Conservation (phyloP, 495 filamentous ascomycete genomes). For the Annulohypoxylon bovei region DNA sequence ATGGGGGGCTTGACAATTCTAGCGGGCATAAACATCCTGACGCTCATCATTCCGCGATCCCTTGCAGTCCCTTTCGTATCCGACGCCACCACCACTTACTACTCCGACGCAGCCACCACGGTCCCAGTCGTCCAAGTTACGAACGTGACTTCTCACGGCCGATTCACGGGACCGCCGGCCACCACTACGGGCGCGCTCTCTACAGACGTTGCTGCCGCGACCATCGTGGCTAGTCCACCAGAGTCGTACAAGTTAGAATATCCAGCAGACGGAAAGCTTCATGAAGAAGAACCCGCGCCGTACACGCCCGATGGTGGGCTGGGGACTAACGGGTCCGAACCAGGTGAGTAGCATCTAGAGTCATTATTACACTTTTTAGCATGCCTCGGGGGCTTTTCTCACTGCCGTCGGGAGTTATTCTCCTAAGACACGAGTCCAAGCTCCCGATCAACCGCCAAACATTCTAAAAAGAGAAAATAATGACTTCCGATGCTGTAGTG, state of each 20-base stretch:
- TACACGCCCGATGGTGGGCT: conserved; percentile 80
- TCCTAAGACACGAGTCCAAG: neutral
- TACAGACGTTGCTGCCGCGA: conserved; percentile 57
- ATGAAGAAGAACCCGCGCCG: conserved; percentile 71
- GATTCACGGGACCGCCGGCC: conserved; percentile 66
- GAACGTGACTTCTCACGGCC: conserved; percentile 62
- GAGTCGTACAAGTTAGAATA: conserved; percentile 68
- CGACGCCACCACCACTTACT: conserved; percentile 49
- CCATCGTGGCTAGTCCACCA: conserved; percentile 59
- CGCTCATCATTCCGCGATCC: conserved; percentile 30
- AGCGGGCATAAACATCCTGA: conserved; percentile 35
- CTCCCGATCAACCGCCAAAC: neutral
- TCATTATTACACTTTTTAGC: neutral
- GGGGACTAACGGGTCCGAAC: conserved; percentile 79
- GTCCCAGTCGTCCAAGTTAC: conserved; percentile 43
- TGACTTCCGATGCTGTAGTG: conserved; percentile 45
- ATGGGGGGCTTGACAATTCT: conserved; percentile 34
- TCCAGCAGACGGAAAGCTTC: conserved; percentile 74
- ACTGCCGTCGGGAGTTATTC: neutral
- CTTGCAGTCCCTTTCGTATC: conserved; percentile 52
- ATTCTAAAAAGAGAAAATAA: neutral
- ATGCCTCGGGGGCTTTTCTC: neutral
- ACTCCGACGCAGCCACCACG: conserved; percentile 35
- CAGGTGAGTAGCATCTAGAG: conserved; percentile 40
- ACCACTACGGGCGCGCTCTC: conserved; percentile 68